Base-by-base conservation (phyloP, 306 rosid species). In the Castanopsis chinensis region DNA sequence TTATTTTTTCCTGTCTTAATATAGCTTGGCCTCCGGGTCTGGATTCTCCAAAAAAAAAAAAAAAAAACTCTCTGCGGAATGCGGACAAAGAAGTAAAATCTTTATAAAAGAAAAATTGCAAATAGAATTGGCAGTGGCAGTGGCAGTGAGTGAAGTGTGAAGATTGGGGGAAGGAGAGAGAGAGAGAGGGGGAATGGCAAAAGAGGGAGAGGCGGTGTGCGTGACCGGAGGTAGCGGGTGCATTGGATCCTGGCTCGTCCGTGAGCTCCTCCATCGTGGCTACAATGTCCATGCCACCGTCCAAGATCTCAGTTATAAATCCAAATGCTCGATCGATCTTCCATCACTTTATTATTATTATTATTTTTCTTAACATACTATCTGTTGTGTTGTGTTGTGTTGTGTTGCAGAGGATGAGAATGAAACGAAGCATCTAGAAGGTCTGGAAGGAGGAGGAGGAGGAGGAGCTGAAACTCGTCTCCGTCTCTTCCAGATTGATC, bases 151-250 rank as follows among this genome's bases (percentile, higher is more conserved):
- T 49, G 53, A 49, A 12, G 53, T 12, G 53, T 49, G 53, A 49
- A 49, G 27, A 57, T 3, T 57, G 45, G 11, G 45, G 2, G 43
- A 37, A 7, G 10, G 43, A 28, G 30, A 28, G 30, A 28, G 30
- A 28, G 30, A 28, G 43, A 37, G 45, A 37, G 8, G 45, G 11
- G 45, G 8, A n/a, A 45, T 71, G 58, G 73, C 85, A 69, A 72
- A 55, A 32, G 73, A 71, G 74, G 79, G 85, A 30, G 85, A 88
- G 52, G 58, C 86, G 33, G 98, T 94, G 0, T 94, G 97, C 82
- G 98, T 94, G 35, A 92, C 98, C 63, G 98, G 98, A 20, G 97
- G 84, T 68, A 92, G 98, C 33, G 97, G 98, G 52, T 81, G 88
- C 83, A 94, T 94, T 3, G 97, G 98, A 15, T 92, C 98, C 14